Conservation (phyloP, 352 stramenopile species). For the Achlya hypogyna region DNA sequence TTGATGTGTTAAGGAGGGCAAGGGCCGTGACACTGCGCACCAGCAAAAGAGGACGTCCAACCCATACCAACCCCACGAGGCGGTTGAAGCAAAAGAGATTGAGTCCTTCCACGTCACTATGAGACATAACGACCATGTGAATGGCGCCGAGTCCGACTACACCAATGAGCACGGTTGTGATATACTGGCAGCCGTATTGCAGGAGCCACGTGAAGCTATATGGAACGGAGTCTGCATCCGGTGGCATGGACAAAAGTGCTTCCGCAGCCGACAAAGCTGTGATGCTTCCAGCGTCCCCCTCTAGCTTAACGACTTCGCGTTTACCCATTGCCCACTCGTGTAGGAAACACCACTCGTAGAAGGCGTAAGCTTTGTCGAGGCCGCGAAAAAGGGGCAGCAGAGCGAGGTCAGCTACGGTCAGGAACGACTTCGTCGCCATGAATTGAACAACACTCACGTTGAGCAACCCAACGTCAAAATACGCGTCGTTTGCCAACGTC, state of each 20-base stretch:
- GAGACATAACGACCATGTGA: neutral
- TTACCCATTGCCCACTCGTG: neutral
- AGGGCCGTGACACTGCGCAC: conserved; percentile 5
- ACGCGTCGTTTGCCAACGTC: neutral
- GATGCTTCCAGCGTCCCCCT: conserved; percentile 1
- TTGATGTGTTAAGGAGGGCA: neutral
- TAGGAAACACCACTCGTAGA: conserved; percentile 1
- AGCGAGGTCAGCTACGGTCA: neutral
- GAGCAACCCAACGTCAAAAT: neutral
- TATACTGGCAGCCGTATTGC: neutral
- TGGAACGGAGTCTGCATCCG: neutral
- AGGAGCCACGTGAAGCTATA: neutral
- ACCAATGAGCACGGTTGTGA: neutral
- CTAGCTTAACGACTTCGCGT: conserved; percentile 9
- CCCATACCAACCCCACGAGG: conserved; percentile 1
- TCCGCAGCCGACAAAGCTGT: neutral
- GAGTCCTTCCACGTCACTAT: neutral
- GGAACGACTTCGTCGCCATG: neutral
- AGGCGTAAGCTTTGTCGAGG: neutral
- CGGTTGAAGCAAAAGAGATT: conserved; percentile 13
- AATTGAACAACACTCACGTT: conserved; percentile 2
- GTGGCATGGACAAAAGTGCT: neutral
- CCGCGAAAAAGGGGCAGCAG: neutral
- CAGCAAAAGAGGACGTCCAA: conserved; percentile 6
- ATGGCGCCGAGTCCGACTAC: neutral